Base-by-base conservation (phyloP, 768 basidiomycete species). In the Pholiota molesta region DNA sequence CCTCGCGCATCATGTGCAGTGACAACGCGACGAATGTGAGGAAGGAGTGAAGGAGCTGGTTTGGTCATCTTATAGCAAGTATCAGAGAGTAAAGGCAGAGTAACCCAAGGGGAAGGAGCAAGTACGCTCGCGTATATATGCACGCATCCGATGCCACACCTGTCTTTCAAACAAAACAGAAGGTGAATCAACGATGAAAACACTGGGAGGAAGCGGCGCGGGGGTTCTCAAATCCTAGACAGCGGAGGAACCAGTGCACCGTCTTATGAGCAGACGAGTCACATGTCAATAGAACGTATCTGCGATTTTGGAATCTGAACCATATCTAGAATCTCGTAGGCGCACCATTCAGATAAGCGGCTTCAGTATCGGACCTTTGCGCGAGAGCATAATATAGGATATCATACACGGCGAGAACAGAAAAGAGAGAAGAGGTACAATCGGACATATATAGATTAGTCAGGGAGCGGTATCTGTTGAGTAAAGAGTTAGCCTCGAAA, bases 1-100 rank as follows among this genome's bases (percentile, higher is more conserved):
- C 84, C 86, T 37, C 75, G 66, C 7, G 64, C 65, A 62, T 80
- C 70, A 68, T 86, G 85, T 16, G 76, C 66, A 47, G 85, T 85
- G 14, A 88, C 81, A 60, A 86, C 76, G 37, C 84, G 81, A 51
- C 81, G 81, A 28, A 84, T 57, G 40, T 73, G 72, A 26, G 78
- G 78, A 21, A 79, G 76, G 37, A 68, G 56, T 26, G 26, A 26
- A 57, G 66, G 56, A 40, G 62, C 49, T 35, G 67, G 57, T 40
- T 67, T 65, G 49, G 72, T 68, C 76, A 77, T 77, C 44, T 14
- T 59, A 39, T 64, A 56, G 55, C 60, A 21, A 64, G 57, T 56
- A 61, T 26, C 49, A 60, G 57, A 60, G 59, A 62, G 33, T 19
- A 49, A 52, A n/a, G 33, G 42, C 35, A n/a, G 21, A 57, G 44